Conservation (phyloP, 2,329 filamentous ascomycete genomes). For the Penicillium sp. region DNA sequence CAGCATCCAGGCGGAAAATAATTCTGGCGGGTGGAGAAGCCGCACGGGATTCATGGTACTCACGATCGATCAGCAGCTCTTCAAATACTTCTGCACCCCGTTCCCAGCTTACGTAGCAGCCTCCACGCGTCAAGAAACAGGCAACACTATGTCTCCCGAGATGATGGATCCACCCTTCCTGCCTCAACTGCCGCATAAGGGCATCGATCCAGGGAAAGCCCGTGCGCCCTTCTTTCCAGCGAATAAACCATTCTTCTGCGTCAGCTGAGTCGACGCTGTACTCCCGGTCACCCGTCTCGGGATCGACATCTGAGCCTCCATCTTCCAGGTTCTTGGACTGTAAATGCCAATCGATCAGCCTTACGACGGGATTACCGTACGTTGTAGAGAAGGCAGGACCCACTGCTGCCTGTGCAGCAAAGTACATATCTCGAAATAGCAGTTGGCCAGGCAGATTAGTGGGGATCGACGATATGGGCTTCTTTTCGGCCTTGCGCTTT, state of each 20-base stretch:
- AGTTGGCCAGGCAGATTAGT: constrained; percentile 72
- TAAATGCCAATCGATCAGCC: constrained; percentile 79
- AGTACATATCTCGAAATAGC: constrained; percentile 81
- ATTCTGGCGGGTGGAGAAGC: neutral
- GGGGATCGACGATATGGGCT: constrained; percentile 57
- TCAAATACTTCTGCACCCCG: constrained; percentile 76
- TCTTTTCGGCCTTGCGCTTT: constrained; percentile 57
- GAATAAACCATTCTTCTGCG: constrained; percentile 65
- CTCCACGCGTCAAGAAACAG: constrained; percentile 76
- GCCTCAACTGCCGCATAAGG: constrained; percentile 70
- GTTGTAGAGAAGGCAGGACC: constrained; percentile 66
- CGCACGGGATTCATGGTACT: neutral
- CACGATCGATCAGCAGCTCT: constrained; percentile 68
- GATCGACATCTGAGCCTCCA: constrained; percentile 37
- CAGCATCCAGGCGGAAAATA: neutral
- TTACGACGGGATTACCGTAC: constrained; percentile 62
- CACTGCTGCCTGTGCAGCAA: constrained; percentile 70
- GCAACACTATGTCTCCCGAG: constrained; percentile 75
- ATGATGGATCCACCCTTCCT: constrained; percentile 79
- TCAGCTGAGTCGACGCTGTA: constrained; percentile 64
- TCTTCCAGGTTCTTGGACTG: constrained; percentile 56
- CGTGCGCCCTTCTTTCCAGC: constrained; percentile 69
- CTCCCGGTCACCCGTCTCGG: constrained; percentile 52
- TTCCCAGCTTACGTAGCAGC: constrained; percentile 78
- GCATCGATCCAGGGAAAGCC: constrained; percentile 82